These are phyloP conservation scores for Trapa bicornis DNA, from an alignment of 345 rosid genomes.

Conservation along the genomic window DNA sequence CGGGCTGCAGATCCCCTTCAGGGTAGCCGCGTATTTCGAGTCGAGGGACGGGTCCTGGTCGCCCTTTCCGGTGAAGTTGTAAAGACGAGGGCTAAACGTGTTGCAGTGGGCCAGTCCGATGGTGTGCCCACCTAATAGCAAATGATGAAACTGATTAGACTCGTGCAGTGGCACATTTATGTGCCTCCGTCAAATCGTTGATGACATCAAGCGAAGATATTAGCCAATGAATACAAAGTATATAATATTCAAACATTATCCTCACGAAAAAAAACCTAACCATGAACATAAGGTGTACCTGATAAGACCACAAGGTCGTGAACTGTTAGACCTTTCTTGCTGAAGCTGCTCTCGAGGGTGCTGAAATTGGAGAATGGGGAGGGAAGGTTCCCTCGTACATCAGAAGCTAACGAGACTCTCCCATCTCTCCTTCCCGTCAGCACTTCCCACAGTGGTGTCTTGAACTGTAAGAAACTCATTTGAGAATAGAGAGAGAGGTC, in stretches of 20 bases:
- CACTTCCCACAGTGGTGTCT: constrained; percentile 44
- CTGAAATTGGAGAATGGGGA: constrained; percentile 43
- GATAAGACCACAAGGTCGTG: constrained; percentile 63
- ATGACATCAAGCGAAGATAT: too few relatives aligned
- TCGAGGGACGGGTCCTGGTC: constrained; percentile 47
- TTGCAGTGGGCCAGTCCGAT: constrained; percentile 26
- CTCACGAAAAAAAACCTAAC: too few relatives aligned
- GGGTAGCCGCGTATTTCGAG: constrained; percentile 21
- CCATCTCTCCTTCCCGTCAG: constrained; percentile 73
- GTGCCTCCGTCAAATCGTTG: too few relatives aligned
- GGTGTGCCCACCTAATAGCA: neutral
- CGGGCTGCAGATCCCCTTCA: constrained; percentile 34
- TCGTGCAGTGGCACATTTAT: too few relatives aligned
- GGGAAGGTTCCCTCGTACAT: constrained; percentile 37
- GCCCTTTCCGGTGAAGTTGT: constrained; percentile 59
- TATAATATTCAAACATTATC: too few relatives aligned
- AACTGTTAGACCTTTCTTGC: constrained; percentile 31
- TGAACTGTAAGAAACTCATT: constrained; percentile 21
- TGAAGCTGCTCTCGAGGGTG: constrained; percentile 26
- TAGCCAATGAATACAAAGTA: too few relatives aligned
- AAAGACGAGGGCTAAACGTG: constrained; percentile 38
- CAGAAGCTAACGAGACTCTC: constrained; percentile 28
- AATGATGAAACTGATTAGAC: too few relatives aligned
- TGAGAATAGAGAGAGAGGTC: too few relatives aligned
- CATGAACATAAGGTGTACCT: constrained; percentile 15